A percentile compares a stretch with the other conserved stretches of the same genome.
Evolutionary conservation across 2,329 filamentous ascomycete species (phyloP).

Genomic region (Apiospora saccharicola): DNA sequence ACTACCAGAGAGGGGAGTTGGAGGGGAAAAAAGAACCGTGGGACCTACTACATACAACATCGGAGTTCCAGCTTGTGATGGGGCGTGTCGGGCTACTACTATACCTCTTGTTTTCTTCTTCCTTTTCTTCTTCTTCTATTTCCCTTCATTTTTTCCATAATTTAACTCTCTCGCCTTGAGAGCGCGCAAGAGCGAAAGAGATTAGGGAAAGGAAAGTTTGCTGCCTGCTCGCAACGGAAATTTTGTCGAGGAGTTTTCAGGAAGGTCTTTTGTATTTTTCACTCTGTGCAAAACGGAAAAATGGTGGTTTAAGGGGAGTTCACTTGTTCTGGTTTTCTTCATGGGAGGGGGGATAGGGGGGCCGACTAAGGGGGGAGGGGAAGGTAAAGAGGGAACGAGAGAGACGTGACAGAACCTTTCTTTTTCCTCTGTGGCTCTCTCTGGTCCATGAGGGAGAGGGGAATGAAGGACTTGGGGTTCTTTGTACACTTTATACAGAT

Average conservation of each 20-base stretch:
- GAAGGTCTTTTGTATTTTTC: background rate
- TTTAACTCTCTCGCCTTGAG: background rate
- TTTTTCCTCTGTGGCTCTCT: background rate
- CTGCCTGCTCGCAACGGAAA: background rate
- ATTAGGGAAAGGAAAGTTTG: background rate
- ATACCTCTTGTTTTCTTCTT: constrained; percentile 2
- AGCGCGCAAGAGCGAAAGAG: background rate
- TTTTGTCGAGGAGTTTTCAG: background rate
- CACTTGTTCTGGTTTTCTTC: background rate
- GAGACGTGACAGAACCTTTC: background rate
- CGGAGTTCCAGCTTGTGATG: background rate
- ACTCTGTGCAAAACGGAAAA: background rate
- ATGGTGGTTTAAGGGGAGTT: background rate
- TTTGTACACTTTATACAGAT: constrained; percentile 12
- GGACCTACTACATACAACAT: constrained; percentile 1
- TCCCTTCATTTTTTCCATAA: background rate
- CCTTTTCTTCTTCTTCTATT: background rate
- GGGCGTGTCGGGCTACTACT: background rate
- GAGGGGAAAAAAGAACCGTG: background rate
- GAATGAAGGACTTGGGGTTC: background rate
- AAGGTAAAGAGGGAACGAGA: background rate
- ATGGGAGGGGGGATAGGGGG: background rate
- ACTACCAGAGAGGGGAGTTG: too few species aligned
- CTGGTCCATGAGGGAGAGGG: background rate
- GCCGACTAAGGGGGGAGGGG: background rate